Base-by-base conservation (phyloP, 345 rosid species). In the Eucalyptus cladocalyx region DNA sequence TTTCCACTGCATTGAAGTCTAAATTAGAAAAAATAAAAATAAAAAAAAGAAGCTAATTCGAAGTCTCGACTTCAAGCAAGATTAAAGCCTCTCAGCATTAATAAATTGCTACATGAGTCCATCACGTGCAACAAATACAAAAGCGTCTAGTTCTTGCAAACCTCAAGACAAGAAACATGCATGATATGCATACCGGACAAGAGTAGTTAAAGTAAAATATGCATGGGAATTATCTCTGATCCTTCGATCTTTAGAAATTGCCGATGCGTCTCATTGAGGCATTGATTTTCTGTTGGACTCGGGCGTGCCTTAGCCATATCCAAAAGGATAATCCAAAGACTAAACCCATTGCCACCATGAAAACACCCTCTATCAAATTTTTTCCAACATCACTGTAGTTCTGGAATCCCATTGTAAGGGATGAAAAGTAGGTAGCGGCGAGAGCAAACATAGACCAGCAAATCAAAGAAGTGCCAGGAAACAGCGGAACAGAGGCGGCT, bases 271-370 rank as follows among this genome's bases (percentile, higher is more conserved):
- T 54, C 5, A 0, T 19, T 54, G 2, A 0, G 26, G 1, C 1
- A 19, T 21, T 19, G 26, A 54, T 19, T 21, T 51, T 0, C 3
- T 0, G 58, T 8, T 0, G 58, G 11, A 54, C 9, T 3, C 0
- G 2, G 5, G 26, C 2, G 4, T 8, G 21, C 54, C 0, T 51
- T 3, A 17, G 1, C 21, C 54, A 17, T 0, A 17, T 51, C 21
- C 0, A 0, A 6, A 0, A 0, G 21, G 21, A 3, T 17, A 17
- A 17, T 6, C 0, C 4, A 51, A 51, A 51, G 54, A 51, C 0
- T 1, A 50, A 3, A 3, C 0, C 0, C 54, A 51, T 51, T 51
- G 21, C 54, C 54, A 17, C 21, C 54, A 0, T 4, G 10, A 8
- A 54, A 54, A 3, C 0, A 3, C 1, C 24, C 24, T 0, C 2